Evolutionary conservation across 305 asterid species (phyloP).

Genomic region (Striga hermonthica): DNA sequence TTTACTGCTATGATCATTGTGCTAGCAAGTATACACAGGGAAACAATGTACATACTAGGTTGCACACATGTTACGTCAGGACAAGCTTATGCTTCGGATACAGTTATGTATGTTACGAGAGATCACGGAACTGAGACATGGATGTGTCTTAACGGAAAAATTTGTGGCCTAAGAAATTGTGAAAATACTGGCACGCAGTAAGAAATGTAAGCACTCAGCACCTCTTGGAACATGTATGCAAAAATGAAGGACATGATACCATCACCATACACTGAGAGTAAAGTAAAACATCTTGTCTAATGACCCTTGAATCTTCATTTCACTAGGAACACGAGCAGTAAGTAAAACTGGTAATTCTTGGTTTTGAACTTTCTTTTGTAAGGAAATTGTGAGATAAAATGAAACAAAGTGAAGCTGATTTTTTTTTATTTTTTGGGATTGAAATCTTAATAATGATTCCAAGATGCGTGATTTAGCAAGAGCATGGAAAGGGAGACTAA

Average conservation of each 20-base stretch:
- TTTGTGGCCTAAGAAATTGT: not conserved
- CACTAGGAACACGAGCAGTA: too few species aligned
- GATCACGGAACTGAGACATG: not conserved
- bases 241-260: not conserved
- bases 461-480: slow-evolving; percentile 13
- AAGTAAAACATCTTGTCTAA: not conserved
- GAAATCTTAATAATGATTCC: slow-evolving; percentile 18
- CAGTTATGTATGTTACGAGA: too few species aligned
- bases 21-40: slow-evolving; percentile 19
- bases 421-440: slow-evolving; percentile 4
- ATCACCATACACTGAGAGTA: slow-evolving; percentile 2
- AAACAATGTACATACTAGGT: not conserved
- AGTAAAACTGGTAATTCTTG: not conserved
- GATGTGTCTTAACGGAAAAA: slow-evolving; percentile 6
- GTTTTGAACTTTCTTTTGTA: slow-evolving; percentile 13
- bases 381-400: not conserved
- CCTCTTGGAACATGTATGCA: not conserved
- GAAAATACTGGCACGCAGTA: slow-evolving; percentile 2
- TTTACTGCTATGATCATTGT: slow-evolving; percentile 1
- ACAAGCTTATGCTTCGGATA: too few species aligned
- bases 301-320: too few species aligned
- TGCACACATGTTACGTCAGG: not conserved
- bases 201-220: slow-evolving; percentile 7
- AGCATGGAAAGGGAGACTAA: slow-evolving; percentile 1
- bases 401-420: slow-evolving; percentile 5